These are phyloP conservation scores for Penicillium sp. DNA, from an alignment of 2,329 filamentous ascomycete species.

Conservation along the genomic window DNA sequence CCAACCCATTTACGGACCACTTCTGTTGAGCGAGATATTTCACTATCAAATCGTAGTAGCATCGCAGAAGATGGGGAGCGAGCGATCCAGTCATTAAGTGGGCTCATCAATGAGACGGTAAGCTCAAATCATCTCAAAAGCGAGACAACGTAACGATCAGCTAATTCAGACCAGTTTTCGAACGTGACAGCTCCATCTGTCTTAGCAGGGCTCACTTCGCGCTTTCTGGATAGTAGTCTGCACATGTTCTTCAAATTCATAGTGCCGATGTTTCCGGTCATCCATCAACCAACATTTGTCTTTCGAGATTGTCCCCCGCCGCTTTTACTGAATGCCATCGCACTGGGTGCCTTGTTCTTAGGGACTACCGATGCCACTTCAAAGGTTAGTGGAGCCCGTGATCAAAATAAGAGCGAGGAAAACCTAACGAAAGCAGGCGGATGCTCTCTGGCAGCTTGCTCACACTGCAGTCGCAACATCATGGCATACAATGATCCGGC, in stretches of 20 bases:
- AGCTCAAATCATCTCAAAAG: not conserved
- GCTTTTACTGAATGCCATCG: constrained; percentile 13
- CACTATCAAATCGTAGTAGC: constrained; percentile 2
- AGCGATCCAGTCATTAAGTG: constrained; percentile 2
- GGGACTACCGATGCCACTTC: constrained; percentile 3
- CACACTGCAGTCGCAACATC: constrained; percentile 21
- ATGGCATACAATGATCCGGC: constrained; percentile 15
- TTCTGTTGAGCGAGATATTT: not conserved
- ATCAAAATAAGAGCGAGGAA: not conserved
- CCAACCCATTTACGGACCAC: not conserved
- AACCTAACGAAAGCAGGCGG: constrained; percentile 3
- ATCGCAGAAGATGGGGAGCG: constrained; percentile 5
- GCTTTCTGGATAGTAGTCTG: constrained; percentile 17
- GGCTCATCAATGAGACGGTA: constrained; percentile 1
- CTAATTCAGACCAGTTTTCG: not conserved
- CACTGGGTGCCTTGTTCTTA: constrained; percentile 14
- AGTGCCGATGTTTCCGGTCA: constrained; percentile 16
- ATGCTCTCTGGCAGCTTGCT: constrained; percentile 17
- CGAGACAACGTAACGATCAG: not conserved
- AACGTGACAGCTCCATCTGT: constrained; percentile 2
- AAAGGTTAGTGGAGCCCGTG: constrained; percentile 4
- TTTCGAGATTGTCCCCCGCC: constrained; percentile 10
- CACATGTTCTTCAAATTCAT: constrained; percentile 20
- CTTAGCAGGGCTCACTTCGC: constrained; percentile 12
- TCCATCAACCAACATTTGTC: constrained; percentile 13